phyloP scores from a whole-genome alignment of 2,329 filamentous ascomycete species.

The Xylariaceae sp. region DNA sequence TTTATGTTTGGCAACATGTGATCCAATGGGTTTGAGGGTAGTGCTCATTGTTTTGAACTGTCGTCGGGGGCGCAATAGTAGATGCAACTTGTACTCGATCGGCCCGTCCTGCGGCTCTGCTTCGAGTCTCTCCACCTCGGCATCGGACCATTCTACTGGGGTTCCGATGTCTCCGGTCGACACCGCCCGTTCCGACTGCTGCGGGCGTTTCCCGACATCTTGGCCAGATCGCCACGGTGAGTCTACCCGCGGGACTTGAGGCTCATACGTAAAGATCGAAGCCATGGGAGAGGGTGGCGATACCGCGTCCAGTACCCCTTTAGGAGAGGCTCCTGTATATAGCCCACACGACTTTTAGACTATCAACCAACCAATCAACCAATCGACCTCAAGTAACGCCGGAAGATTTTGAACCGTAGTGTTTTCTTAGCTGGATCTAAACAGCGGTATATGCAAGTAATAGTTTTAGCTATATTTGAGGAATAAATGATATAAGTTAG shows the following conservation, averaged over 20 bases:
- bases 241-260: slow-evolving; percentile 79
- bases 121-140: slow-evolving; percentile 62
- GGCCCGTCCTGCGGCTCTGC: slow-evolving; percentile 92
- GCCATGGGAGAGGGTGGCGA: too few relatives aligned
- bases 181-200: slow-evolving; percentile 27
- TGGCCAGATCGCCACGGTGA: slow-evolving; percentile 79
- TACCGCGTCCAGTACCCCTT: too few relatives aligned
- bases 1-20: slow-evolving; percentile 28
- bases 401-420: not conserved
- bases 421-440: not conserved
- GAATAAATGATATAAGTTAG: not conserved
- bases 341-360: too few relatives aligned
- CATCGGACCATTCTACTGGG: slow-evolving; percentile 27
- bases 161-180: slow-evolving; percentile 31
- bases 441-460: not conserved
- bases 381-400: slow-evolving; percentile 1
- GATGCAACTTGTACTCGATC: slow-evolving; percentile 93
- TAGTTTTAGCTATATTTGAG: not conserved
- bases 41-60: slow-evolving; percentile 72
- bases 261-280: slow-evolving; percentile 93
- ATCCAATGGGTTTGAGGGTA: slow-evolving; percentile 30
- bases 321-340: too few relatives aligned
- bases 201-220: slow-evolving; percentile 36
- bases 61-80: slow-evolving; percentile 74
- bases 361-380: too few relatives aligned